phyloP scores from a whole-genome alignment of 345 rosid genomes.

The Clarkia xantiana region DNA sequence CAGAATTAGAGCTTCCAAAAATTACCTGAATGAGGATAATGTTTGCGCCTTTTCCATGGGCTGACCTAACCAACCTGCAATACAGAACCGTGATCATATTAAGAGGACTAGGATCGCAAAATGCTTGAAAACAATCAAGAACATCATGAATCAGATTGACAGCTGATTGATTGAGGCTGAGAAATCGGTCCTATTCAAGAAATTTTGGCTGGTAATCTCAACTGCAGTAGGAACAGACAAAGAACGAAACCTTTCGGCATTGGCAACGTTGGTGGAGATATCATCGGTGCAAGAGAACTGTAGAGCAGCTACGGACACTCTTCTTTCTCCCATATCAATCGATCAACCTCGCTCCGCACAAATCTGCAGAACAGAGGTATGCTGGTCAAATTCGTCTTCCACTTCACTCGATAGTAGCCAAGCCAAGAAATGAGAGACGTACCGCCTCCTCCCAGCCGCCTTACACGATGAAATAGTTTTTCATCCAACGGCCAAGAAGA shows the following conservation, averaged over 20 bases:
- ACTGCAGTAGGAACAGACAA: background rate
- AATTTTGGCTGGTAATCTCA: no score
- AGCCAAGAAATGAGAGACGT: no score
- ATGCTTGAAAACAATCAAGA: background rate
- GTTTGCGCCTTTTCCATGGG: constrained; percentile 61
- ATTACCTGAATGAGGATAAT: constrained; percentile 82
- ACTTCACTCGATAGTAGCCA: no score
- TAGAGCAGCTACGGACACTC: constrained; percentile 53
- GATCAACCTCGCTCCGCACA: no score
- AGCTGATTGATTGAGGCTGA: no score
- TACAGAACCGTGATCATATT: background rate
- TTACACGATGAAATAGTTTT: no score
- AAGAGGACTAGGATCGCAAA: background rate
- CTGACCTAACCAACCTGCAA: constrained; percentile 57
- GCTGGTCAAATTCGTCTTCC: no score
- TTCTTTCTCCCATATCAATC: constrained; percentile 10
- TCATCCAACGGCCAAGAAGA: no score
- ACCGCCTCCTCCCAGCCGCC: no score
- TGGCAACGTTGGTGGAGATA: constrained; percentile 49
- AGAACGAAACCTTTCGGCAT: constrained; percentile 53
- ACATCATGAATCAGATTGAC: background rate
- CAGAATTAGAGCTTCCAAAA: background rate
- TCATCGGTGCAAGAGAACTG: constrained; percentile 85
- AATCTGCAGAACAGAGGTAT: no score
- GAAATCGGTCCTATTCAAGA: no score